Evolutionary conservation across 257 asterid species (phyloP), one percentile per base, ranked within the genome.

Genomic region (Forsythia viridissima): DNA sequence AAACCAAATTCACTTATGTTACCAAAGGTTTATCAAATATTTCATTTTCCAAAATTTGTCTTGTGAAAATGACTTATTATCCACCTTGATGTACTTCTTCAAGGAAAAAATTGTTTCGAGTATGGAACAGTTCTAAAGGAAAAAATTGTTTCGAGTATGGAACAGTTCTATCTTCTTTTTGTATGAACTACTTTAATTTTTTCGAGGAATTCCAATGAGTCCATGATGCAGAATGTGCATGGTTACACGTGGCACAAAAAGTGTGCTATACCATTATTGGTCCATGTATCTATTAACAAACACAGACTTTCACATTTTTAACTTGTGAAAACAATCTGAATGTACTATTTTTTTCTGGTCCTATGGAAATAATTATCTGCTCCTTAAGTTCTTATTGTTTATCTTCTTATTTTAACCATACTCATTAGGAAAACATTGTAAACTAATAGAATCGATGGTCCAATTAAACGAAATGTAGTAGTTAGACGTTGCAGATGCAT

Each of bases 1-100:
- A 24, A 71, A 82, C 46, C 79, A 42, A 70, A 65, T 71, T 75
- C 42, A 41, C 61, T 12, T 67, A 42, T 77, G 40, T 65, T 66
- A 30, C 42, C 39, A 40, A 61, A 73, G 72, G 65, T 37, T 34
- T 12, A 8, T 37, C 77, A 43, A 36, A 40, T 37, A 39, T 51
- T 39, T 61, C 34, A 66, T 65, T 48, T 48, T 74, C 78, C 59
- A 39, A 4, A 4, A 44, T 71, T 76, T 21, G 66, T 59, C 69
- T 70, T 44, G 57, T 71, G 34, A 15, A 51, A 73, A 34, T 81
- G 20, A 42, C 18, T 44, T 42, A 80, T 55, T 63, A 21, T 42
- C 48, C 43, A 40, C 55, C 73, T 52, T 76, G 44, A 57, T 39
- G 24, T 65, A 75, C 72, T 18, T 75, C 24, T 15, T 52, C 16